Evolutionary conservation across 2,329 filamentous ascomycete genomes (phyloP), one percentile per base, ranked within the genome.

Genomic region (Scedosporium dehoogii): DNA sequence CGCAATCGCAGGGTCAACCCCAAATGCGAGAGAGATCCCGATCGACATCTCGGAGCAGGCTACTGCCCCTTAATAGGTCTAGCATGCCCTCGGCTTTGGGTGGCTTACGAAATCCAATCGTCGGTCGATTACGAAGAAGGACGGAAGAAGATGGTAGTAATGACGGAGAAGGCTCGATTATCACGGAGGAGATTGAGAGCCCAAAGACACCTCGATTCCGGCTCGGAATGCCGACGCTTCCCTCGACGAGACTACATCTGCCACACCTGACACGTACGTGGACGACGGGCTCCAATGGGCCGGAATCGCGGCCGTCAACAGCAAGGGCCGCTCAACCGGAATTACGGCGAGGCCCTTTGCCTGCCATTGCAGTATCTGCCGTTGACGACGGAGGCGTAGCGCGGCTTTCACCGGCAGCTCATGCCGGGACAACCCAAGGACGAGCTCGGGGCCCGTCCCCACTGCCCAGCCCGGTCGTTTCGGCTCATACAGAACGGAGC

Each of bases 171-270:
- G 9, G 3, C 38, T n/a, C n/a, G 58, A 25, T 60, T 42, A 66
- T 66, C 4, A 65, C 66, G 16, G 65, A 70, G 23, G 72, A 71
- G 27, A 64, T 68, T 18, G 73, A 78, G 57, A 79, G 75, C 21
- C 79, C 80, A 41, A 84, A 84, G 67, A 76, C 78, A 1, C 78
- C 80, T 2, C 72, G 73, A 2, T 74, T 78, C 58, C 68, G 71
- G 18, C 67, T 78, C 3, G 71, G 71, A 3, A 67, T 75, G 61
- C 71, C 73, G n/a, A 69, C 70, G 33, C 66, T 79, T 25, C 74
- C 78, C 10, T 74, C 74, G 33, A 76, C 75, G 27, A 71, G 75
- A 59, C 67, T 80, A 27, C 70, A 75, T 61, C 69, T 80, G 27
- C 77, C 78, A 1, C 73, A 74, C 59, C 70, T 80, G 14, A 70